phyloP scores from a whole-genome alignment of 768 basidiomycete species.

The Mycena sanguinolenta region DNA sequence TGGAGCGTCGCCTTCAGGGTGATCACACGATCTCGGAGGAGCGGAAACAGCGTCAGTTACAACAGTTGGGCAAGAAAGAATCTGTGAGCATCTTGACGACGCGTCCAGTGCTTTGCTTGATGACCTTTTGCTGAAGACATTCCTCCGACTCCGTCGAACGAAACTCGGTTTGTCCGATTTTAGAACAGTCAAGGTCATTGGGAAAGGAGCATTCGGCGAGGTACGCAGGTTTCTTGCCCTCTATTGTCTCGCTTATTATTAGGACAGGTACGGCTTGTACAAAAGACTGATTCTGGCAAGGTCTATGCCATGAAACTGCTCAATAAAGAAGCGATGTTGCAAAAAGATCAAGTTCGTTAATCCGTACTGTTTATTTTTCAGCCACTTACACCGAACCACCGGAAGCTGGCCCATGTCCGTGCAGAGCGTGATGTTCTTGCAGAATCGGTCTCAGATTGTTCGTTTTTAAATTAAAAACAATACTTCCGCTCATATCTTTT shows the following conservation, averaged over 20 bases:
- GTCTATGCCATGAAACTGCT: slow-evolving; percentile 89
- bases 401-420: slow-evolving; percentile 94
- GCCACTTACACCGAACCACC: slow-evolving; percentile 15
- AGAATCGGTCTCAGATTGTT: slow-evolving; percentile 81
- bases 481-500: not conserved
- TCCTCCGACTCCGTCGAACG: slow-evolving; percentile 88
- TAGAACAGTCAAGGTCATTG: slow-evolving; percentile 98
- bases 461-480: not conserved
- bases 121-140: slow-evolving; percentile 55
- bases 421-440: slow-evolving; percentile 98
- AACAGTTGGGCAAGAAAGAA: slow-evolving; percentile 89
- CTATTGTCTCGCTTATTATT: slow-evolving; percentile 1
- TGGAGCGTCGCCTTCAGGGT: slow-evolving; percentile 82
- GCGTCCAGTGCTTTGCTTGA: not conserved
- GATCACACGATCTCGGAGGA: slow-evolving; percentile 84
- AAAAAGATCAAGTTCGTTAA: slow-evolving; percentile 91
- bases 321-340: slow-evolving; percentile 97
- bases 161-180: slow-evolving; percentile 92
- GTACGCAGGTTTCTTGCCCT: slow-evolving; percentile 56
- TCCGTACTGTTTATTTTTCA: not conserved
- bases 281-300: slow-evolving; percentile 96
- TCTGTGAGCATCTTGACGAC: slow-evolving; percentile 46
- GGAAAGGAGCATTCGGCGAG: slow-evolving; percentile 99
- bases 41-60: slow-evolving; percentile 86
- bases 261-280: slow-evolving; percentile 87